Evolutionary conservation across 2,329 filamentous ascomycete species (phyloP), one percentile per base, ranked within the genome.

Genomic region (Exophiala lecanii-corni): DNA sequence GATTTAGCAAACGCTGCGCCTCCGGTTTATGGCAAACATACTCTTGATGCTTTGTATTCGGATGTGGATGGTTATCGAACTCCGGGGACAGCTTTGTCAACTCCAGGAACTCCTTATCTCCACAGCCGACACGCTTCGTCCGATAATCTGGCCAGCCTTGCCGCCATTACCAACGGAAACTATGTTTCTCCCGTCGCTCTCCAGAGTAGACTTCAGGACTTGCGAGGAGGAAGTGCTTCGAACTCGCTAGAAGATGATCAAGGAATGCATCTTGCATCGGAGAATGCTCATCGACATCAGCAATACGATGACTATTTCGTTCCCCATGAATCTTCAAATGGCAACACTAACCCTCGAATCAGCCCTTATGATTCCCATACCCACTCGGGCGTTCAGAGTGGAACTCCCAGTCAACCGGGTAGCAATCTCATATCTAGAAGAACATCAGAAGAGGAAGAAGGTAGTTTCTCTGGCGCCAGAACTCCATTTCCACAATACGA

Each of bases 11-110:
- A 77, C 19, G 78, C 84, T 45, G 89, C 91, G 9, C 92, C 92
- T n/a, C 92, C 92, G 0, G 80, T 89, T 28, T 98, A 98, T 57
- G 89, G 88, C 47, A 80, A 91, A 57, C 92, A 97, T 63, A 76
- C 86, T 33, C 78, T 97, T 18, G 92, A 98, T 62, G 83, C 87
- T 61, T 73, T 97, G 1, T 98, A 94, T 66, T 87, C 88, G 54
- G 87, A 91, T 49, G 76, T 96, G 44, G 87, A 95, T 56, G 87
- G 86, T n/a, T 85, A 89, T 61, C 82, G 89, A 65, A 89, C 86
- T 0, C 85, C 87, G 1, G 80, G 75, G 1, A 70, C 78, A 25
- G 62, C 62, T 40, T 57, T 76, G 72, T 68, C 86, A 41, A 82
- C 82, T n/a, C 75, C 87, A 44, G 88, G 78, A 60, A 96, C 88